Conservation (phyloP, 345 rosid species). For the Chamaenerion angustifolium region DNA sequence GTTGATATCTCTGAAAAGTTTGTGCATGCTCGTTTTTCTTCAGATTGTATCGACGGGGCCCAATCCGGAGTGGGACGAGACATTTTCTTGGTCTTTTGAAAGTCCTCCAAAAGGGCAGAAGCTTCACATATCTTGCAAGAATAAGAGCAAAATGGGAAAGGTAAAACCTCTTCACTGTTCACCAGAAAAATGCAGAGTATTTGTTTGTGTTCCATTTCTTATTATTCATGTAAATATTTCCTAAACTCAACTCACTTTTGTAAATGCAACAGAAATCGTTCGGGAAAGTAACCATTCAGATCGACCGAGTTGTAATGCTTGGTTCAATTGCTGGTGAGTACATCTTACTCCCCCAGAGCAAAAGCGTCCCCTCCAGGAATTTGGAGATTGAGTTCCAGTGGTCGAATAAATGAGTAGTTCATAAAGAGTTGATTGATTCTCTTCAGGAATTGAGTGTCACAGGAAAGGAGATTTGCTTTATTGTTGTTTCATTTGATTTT, state of each 20-base stretch:
- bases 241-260: neutral
- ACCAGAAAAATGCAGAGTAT: neutral
- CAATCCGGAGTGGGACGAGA: conserved; percentile 97
- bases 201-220: too few relatives aligned
- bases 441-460: too few relatives aligned
- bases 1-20: neutral
- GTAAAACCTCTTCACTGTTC: conserved; percentile 14
- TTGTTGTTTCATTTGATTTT: too few relatives aligned
- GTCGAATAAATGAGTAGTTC: conserved; percentile 34
- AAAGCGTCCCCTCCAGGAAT: conserved; percentile 78
- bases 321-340: conserved; percentile 96
- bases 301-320: conserved; percentile 89
- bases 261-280: conserved; percentile 60
- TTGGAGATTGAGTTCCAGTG: conserved; percentile 97
- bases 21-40: neutral
- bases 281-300: conserved; percentile 96
- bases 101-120: conserved; percentile 99
- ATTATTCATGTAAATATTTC: neutral
- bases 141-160: conserved; percentile 99
- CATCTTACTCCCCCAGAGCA: conserved; percentile 78
- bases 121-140: conserved; percentile 94
- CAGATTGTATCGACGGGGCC: conserved; percentile 93
- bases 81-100: conserved; percentile 95
- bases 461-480: too few relatives aligned
- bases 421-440: too few relatives aligned